Evolutionary conservation across 1,284 basidiomycete species (phyloP).

Genomic region (Caloboletus firmus): DNA sequence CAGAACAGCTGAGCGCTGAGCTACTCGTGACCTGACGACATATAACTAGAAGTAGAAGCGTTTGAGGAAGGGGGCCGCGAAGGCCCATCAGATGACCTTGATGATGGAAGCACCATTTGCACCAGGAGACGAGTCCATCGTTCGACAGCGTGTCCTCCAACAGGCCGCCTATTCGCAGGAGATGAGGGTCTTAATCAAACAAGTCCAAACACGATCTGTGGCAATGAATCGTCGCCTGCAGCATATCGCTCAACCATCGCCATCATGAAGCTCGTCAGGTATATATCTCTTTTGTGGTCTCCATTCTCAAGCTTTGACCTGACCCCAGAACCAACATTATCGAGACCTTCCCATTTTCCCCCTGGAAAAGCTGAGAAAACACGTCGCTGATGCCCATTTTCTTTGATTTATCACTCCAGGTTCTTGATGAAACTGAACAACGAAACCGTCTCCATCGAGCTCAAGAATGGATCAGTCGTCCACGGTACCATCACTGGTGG

Average conservation of each 20-base stretch:
- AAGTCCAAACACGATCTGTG: constrained; percentile 27
- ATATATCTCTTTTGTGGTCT: constrained; percentile 13
- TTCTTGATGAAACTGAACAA: constrained; percentile 99
- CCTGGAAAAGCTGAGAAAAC: constrained; percentile 3
- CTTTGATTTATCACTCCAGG: constrained; percentile 44
- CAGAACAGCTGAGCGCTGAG: background rate
- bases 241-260: constrained; percentile 30
- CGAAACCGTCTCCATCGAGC: constrained; percentile 97
- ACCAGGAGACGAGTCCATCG: background rate
- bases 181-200: constrained; percentile 11
- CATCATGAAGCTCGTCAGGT: constrained; percentile 57
- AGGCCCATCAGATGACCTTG: background rate
- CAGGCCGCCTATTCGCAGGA: too few relatives aligned
- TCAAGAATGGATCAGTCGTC: constrained; percentile 96
- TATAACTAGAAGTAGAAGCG: background rate
- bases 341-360: background rate
- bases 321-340: constrained; percentile 13
- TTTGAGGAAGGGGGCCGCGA: background rate
- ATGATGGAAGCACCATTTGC: background rate
- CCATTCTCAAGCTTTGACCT: constrained; percentile 9
- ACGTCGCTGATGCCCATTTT: constrained; percentile 20
- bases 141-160: background rate
- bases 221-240: constrained; percentile 4
- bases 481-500: constrained; percentile 96
- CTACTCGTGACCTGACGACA: background rate